These are phyloP conservation scores for Volvariella surrecta DNA, from an alignment of 1,284 basidiomycete species.

Conservation along the genomic window DNA sequence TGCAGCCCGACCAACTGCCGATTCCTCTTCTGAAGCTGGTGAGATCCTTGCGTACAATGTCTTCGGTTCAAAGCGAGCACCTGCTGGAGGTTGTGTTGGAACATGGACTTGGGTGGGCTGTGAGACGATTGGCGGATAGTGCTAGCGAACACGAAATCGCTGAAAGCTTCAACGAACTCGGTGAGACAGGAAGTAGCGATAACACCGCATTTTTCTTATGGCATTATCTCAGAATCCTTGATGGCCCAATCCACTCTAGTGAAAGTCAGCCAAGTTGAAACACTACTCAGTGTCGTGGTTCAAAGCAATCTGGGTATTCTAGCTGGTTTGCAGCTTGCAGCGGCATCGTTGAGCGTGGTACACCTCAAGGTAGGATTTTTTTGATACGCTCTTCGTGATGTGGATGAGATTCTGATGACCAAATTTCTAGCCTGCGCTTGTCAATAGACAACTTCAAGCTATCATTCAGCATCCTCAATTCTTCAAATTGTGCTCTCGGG, in stretches of 20 bases:
- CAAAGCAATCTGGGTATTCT: conserved; percentile 46
- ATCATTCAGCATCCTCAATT: conserved; percentile 57
- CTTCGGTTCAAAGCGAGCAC: background rate
- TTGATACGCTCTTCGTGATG: background rate
- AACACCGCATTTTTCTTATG: too few species aligned
- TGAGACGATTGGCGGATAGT: conserved; percentile 28
- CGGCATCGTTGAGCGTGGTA: conserved; percentile 30
- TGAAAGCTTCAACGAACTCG: conserved; percentile 24
- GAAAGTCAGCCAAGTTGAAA: conserved; percentile 64
- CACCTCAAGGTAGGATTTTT: conserved; percentile 53
- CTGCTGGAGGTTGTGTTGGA: conserved; percentile 26
- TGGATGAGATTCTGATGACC: conserved; percentile 5
- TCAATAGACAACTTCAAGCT: conserved; percentile 58
- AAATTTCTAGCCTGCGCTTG: conserved; percentile 36
- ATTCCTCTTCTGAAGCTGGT: background rate
- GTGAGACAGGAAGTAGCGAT: conserved; percentile 20
- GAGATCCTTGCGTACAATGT: background rate
- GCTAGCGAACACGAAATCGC: conserved; percentile 15
- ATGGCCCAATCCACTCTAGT: conserved; percentile 15
- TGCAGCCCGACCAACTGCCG: background rate
- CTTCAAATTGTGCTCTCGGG: conserved; percentile 26
- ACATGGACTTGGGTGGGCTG: conserved; percentile 40
- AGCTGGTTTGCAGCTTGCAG: conserved; percentile 40
- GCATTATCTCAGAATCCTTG: too few species aligned
- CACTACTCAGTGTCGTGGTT: conserved; percentile 59